Percentiles rank a stretch among this genome's conserved stretches.
phyloP scores from a whole-genome alignment of 2,329 filamentous ascomycete genomes.

The Ceratocystis variospora region DNA sequence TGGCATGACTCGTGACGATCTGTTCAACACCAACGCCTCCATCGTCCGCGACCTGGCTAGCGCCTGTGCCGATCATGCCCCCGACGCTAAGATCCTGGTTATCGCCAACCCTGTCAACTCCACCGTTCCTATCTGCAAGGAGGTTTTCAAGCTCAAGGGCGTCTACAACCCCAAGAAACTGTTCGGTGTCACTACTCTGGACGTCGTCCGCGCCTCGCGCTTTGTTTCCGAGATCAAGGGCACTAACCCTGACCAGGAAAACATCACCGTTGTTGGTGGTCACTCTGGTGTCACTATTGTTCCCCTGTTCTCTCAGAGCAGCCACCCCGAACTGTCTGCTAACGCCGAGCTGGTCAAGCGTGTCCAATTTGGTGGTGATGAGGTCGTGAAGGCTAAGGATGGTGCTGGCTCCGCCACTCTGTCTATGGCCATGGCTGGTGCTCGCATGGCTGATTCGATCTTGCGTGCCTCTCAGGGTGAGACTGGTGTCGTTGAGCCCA shows the following conservation, averaged over 20 bases:
- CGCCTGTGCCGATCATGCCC: conserved; percentile 74
- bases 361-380: conserved; percentile 97
- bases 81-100: conserved; percentile 89
- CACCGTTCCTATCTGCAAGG: conserved; percentile 91
- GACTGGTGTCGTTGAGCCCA: conserved; percentile 90
- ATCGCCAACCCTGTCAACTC: conserved; percentile 99
- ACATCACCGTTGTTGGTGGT: conserved; percentile 89
- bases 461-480: conserved; percentile 86
- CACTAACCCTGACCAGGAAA: conserved; percentile 82
- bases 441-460: conserved; percentile 72
- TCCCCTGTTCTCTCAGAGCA: conserved; percentile 88
- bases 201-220: conserved; percentile 92
- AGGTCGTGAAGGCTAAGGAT: conserved; percentile 98
- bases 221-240: conserved; percentile 93
- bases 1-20: conserved; percentile 98
- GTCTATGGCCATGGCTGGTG: conserved; percentile 96
- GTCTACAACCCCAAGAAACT: conserved; percentile 99
- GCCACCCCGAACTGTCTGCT: conserved; percentile 68
- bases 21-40: conserved; percentile 99
- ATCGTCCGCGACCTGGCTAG: conserved; percentile 98
- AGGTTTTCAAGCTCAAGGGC: conserved; percentile 87
- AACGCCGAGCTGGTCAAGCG: conserved; percentile 73
- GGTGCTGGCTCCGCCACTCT: conserved; percentile 93
- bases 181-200: conserved; percentile 98
- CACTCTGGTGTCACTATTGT: conserved; percentile 98